These are phyloP conservation scores for Xylaria longipes DNA, from an alignment of 495 filamentous ascomycete species.

Conservation along the genomic window DNA sequence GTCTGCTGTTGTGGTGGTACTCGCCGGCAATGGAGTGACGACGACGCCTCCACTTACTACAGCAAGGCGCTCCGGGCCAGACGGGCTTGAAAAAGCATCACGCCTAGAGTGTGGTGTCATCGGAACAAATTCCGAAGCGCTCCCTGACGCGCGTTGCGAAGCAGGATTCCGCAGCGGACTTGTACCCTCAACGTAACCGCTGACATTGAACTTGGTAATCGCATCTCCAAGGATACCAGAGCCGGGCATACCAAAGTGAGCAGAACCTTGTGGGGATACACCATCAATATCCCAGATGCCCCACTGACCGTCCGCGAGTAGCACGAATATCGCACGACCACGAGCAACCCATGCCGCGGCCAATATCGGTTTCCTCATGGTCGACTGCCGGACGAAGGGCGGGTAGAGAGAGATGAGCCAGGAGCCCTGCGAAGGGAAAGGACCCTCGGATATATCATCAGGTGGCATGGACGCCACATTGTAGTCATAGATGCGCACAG, in stretches of 20 bases:
- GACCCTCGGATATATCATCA: conserved; percentile 53
- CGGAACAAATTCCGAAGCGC: conserved; percentile 65
- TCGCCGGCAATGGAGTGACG: conserved; percentile 54
- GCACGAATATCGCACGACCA: conserved; percentile 75
- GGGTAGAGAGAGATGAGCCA: conserved; percentile 77
- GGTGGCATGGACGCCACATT: conserved; percentile 49
- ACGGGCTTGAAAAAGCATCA: conserved; percentile 45
- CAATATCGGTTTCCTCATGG: conserved; percentile 75
- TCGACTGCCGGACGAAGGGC: conserved; percentile 62
- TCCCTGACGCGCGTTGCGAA: conserved; percentile 39
- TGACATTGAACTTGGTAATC: conserved; percentile 70
- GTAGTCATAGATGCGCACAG: conserved; percentile 70
- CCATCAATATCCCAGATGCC: conserved; percentile 90
- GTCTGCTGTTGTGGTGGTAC: conserved; percentile 58
- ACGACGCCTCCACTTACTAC: conserved; percentile 67
- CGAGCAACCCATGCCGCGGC: conserved; percentile 83
- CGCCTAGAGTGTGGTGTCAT: conserved; percentile 85
- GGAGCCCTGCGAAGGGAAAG: conserved; percentile 58
- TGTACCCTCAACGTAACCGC: conserved; percentile 67
- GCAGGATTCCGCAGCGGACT: conserved; percentile 51
- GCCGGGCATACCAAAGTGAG: conserved; percentile 62
- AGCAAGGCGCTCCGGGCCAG: conserved; percentile 46
- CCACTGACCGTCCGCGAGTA: conserved; percentile 89
- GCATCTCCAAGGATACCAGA: conserved; percentile 68
- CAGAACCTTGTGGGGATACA: conserved; percentile 56